Percentiles rank a stretch among this genome's conserved stretches.
Evolutionary conservation across 345 rosid species (phyloP).

Genomic region (Camelina laxa): DNA sequence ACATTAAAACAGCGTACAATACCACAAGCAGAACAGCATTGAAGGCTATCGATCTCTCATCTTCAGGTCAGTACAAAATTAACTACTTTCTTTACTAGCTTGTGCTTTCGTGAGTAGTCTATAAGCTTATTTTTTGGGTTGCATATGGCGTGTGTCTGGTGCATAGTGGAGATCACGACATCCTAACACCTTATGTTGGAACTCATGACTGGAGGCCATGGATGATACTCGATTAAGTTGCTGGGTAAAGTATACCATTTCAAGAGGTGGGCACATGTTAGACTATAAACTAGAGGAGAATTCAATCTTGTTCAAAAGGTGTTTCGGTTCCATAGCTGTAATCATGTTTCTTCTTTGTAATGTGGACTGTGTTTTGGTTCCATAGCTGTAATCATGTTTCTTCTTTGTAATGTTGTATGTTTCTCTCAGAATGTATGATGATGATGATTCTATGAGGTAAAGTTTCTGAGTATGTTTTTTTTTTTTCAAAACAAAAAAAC

Average conservation of each 20-base stretch:
- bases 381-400: too few relatives aligned
- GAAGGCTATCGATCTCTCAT: constrained; percentile 39
- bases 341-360: too few relatives aligned
- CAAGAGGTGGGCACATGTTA: constrained; percentile 61
- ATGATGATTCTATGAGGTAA: too few relatives aligned
- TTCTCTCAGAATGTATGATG: too few relatives aligned
- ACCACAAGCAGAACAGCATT: constrained; percentile 33
- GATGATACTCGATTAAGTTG: constrained; percentile 53
- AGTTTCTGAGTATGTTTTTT: too few relatives aligned
- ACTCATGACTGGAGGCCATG: constrained; percentile 70
- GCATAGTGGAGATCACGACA: constrained; percentile 64
- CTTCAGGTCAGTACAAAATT: constrained; percentile 16
- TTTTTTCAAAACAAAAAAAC: too few relatives aligned
- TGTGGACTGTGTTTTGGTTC: too few relatives aligned
- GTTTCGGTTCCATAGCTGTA: too few relatives aligned
- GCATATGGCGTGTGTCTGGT: neutral
- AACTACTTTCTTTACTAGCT: neutral
- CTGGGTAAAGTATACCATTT: constrained; percentile 48
- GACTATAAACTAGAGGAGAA: constrained; percentile 54
- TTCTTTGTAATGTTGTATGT: too few relatives aligned
- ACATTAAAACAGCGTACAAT: constrained; percentile 36
- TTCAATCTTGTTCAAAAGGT: constrained; percentile 48
- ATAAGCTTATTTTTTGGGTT: neutral
- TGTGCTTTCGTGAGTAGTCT: neutral
- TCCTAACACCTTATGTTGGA: constrained; percentile 50